Evolutionary conservation across 1,284 basidiomycete species (phyloP).

Genomic region (Amylostereum areolatum): DNA sequence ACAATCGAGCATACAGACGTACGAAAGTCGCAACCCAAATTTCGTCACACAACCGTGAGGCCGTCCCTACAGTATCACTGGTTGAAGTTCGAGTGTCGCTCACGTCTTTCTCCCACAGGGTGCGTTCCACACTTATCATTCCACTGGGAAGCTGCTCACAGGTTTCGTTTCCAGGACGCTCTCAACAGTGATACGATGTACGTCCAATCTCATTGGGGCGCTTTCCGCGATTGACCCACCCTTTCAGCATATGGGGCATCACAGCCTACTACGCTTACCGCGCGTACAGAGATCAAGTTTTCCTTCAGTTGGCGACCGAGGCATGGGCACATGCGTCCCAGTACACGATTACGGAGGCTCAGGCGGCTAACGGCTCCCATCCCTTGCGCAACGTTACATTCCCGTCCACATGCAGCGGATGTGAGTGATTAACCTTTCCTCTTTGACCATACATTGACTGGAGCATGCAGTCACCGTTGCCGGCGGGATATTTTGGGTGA

Average conservation of each 20-base stretch:
- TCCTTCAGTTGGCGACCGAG: constrained; percentile 5
- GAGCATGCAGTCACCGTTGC: not conserved
- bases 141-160: too few species aligned
- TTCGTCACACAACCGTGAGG: not conserved
- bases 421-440: not conserved
- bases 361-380: not conserved
- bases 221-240: not conserved
- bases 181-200: not conserved
- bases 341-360: constrained; percentile 1
- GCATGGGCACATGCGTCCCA: constrained; percentile 2
- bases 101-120: too few species aligned
- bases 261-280: constrained; percentile 9
- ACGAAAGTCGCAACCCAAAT: not conserved
- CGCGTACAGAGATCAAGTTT: constrained; percentile 6
- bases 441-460: not conserved
- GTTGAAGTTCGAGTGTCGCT: too few species aligned
- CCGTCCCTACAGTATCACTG: not conserved
- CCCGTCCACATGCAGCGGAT: not conserved
- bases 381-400: constrained; percentile 1
- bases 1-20: not conserved
- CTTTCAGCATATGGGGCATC: constrained; percentile 5
- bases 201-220: not conserved
- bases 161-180: too few species aligned
- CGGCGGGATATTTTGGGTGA: constrained; percentile 5
- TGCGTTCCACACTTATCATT: too few species aligned